Evolutionary conservation across 2,329 filamentous ascomycete species (phyloP).

Genomic region (Aspergillus transmontanensis): DNA sequence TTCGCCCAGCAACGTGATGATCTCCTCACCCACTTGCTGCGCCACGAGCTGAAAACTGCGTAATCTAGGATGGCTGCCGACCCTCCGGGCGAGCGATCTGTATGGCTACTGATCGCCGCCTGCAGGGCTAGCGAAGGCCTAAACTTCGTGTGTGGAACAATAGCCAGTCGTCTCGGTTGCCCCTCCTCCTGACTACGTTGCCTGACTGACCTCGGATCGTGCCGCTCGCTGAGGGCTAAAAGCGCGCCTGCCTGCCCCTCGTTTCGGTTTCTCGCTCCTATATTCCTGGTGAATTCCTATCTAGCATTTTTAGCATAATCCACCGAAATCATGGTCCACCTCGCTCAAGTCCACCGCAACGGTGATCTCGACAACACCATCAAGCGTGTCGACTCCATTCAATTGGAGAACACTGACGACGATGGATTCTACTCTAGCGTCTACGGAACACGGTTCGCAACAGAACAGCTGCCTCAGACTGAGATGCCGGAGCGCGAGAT

Average conservation of each 20-base stretch:
- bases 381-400: constrained; percentile 51
- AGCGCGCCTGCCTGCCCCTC: constrained; percentile 4
- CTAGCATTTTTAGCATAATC: background rate
- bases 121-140: background rate
- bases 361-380: constrained; percentile 35
- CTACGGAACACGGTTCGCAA: constrained; percentile 84
- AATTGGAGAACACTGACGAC: constrained; percentile 46
- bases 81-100: background rate
- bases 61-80: background rate
- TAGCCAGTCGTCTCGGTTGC: background rate
- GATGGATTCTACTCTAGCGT: constrained; percentile 71
- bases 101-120: constrained; percentile 1
- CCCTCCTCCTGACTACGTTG: background rate
- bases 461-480: constrained; percentile 74
- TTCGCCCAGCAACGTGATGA: constrained; percentile 12
- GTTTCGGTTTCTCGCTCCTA: background rate
- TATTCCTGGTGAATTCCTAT: background rate
- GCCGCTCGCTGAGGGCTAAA: constrained; percentile 1
- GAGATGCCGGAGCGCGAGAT: constrained; percentile 90
- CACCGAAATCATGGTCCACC: constrained; percentile 42
- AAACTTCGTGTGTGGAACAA: constrained; percentile 1
- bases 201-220: constrained; percentile 1
- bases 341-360: constrained; percentile 42
- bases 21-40: constrained; percentile 6
- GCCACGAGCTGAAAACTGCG: background rate